Percentiles rank a stretch among this genome's conserved stretches.
phyloP scores from a whole-genome alignment of 768 basidiomycete genomes.

The Collybiopsis confluens region DNA sequence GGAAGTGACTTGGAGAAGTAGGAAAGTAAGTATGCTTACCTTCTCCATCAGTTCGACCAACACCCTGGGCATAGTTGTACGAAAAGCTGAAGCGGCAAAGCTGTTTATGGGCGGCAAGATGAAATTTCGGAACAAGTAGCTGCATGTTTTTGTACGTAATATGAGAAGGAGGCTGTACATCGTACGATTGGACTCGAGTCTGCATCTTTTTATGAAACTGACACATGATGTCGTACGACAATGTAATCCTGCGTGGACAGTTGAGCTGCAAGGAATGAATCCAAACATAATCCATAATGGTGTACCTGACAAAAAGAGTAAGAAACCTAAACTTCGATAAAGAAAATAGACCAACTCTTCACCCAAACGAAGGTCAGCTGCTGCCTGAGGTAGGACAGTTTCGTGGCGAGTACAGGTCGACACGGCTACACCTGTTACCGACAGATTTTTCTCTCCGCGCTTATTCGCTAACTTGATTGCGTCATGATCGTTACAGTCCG shows the following conservation, averaged over 20 bases:
- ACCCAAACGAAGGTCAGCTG: constrained; percentile 8
- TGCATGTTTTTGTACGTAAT: not conserved
- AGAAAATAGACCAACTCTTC: constrained; percentile 4
- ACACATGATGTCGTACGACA: constrained; percentile 17
- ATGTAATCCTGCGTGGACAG: not conserved
- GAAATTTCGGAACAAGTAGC: constrained; percentile 31
- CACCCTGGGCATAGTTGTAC: constrained; percentile 19
- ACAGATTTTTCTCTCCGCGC: not conserved
- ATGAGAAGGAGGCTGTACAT: not conserved
- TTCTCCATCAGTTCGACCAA: constrained; percentile 30
- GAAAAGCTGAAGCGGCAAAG: constrained; percentile 24
- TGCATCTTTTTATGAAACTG: constrained; percentile 10
- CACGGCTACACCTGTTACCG: not conserved
- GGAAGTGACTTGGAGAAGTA: too few relatives aligned
- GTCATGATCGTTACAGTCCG: constrained; percentile 6
- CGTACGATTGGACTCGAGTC: not conserved
- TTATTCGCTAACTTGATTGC: not conserved
- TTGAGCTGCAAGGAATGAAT: not conserved
- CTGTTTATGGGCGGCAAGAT: constrained; percentile 25
- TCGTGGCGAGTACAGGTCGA: constrained; percentile 5
- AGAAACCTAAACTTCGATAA: not conserved
- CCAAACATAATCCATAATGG: constrained; percentile 13
- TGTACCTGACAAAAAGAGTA: constrained; percentile 6
- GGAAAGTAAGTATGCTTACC: too few relatives aligned
- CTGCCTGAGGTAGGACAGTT: not conserved